Evolutionary conservation across 2,329 filamentous ascomycete genomes (phyloP).

Genomic region (Penicillium sp.): DNA sequence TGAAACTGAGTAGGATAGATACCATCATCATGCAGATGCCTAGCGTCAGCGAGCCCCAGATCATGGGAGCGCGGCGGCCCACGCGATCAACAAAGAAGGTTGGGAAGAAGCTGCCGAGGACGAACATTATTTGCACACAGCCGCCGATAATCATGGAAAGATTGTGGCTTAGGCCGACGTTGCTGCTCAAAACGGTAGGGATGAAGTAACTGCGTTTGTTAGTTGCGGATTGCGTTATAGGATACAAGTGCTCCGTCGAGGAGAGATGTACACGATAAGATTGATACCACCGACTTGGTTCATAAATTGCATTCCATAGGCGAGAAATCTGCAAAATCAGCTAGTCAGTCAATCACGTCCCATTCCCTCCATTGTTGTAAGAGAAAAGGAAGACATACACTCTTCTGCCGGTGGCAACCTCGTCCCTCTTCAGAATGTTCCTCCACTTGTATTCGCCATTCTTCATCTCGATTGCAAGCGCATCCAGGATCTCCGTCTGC

Average conservation of each 20-base stretch:
- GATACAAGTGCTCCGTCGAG: neutral
- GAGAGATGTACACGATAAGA: constrained; percentile 39
- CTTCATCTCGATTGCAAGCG: constrained; percentile 48
- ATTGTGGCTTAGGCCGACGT: constrained; percentile 30
- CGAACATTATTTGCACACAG: constrained; percentile 36
- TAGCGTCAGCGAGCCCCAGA: constrained; percentile 38
- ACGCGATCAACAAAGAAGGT: constrained; percentile 52
- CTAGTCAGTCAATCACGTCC: neutral
- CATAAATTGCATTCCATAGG: constrained; percentile 55
- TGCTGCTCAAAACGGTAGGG: constrained; percentile 28
- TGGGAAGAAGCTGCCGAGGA: constrained; percentile 47
- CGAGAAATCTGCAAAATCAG: constrained; percentile 42
- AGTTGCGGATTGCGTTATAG: neutral
- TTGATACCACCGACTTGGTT: constrained; percentile 58
- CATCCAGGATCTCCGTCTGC: constrained; percentile 46
- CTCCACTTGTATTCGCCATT: constrained; percentile 43
- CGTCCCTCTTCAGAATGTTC: constrained; percentile 48
- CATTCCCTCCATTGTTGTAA: neutral
- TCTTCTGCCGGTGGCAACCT: constrained; percentile 48
- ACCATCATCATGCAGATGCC: constrained; percentile 46
- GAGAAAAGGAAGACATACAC: constrained; percentile 32
- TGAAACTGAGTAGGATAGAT: constrained; percentile 48
- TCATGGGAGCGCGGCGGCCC: constrained; percentile 43
- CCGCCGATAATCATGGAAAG: constrained; percentile 32
- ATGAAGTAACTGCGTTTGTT: constrained; percentile 23